Base-by-base conservation (phyloP, 2,329 filamentous ascomycete species). In the Graphiopsis chlorocephala region DNA sequence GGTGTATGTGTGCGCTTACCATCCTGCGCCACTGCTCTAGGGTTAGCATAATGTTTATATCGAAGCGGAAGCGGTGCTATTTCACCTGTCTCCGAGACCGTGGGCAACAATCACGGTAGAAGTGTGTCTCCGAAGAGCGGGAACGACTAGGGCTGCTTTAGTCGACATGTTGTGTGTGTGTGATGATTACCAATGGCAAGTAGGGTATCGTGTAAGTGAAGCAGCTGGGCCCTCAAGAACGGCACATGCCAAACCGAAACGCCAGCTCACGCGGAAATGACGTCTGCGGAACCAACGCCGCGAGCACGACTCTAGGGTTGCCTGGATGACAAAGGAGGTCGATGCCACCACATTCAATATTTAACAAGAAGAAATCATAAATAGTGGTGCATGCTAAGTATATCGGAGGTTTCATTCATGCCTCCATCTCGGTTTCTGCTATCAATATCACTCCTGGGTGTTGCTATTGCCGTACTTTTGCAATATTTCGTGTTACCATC, bases 31-130 rank as follows among this genome's bases (percentile, higher is more conserved):
- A 31, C 78, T 81, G 65, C 48, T 23, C 38, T 25, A 17, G 14
- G 14, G 33, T 62, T 62, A 62, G 47, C 60, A 62, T 26, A 26
- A 25, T 38, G 20, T 50, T 52, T 26, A 50, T 6, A 15, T 26
- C 11, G 20, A 45, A 23, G 23, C 35, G 60, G 60, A 55, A 15
- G 48, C 35, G 60, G 26, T 28, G n/a, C 12, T 25, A n/a, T 2
- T 29, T 69, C 71, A 78, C 78, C 84, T 90, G 76, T 98, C 95
- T 68, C 95, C 95, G 45, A 99, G 83, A 15, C 95, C 95, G 77
- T 99, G 95, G 61, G 91, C 85, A 79, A 97, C 93, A 73, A 99
- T 98, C 72, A 98, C 90, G 3, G 94, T 97, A 26, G 93, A 93
- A 42, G 95, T 97, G 80, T 98, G 95, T 75, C 87, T 87, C 75